phyloP scores from a whole-genome alignment of 768 basidiomycete genomes.

The Phylloporus sp. region DNA sequence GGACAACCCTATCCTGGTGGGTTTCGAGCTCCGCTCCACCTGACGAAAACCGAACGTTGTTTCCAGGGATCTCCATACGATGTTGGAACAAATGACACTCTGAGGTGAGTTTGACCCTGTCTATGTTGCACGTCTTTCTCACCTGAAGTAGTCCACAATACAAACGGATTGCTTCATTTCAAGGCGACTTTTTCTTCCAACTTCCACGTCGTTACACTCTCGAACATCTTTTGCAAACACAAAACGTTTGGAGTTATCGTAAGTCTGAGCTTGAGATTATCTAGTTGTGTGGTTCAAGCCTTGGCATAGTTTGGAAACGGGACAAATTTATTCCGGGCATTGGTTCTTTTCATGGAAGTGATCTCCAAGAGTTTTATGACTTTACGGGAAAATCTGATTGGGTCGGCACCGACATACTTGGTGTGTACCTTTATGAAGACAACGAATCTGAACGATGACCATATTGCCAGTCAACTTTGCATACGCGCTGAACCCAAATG shows the following conservation, averaged over 20 bases:
- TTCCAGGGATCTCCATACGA: neutral
- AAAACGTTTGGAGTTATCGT: neutral
- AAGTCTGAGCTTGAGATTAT: neutral
- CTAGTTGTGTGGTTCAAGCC: neutral
- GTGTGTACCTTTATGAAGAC: neutral
- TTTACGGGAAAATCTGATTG: neutral
- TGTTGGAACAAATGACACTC: neutral
- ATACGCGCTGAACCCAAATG: neutral
- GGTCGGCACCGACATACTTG: neutral
- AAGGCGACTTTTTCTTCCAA: conserved; percentile 33
- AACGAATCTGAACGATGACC: neutral
- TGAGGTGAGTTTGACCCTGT: neutral
- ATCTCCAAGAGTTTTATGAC: neutral
- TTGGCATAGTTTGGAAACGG: neutral
- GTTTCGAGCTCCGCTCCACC: neutral
- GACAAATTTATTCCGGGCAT: neutral
- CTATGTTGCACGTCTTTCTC: neutral
- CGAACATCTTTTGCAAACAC: neutral
- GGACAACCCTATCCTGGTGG: neutral
- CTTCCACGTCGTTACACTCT: neutral
- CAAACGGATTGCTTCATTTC: conserved; percentile 32
- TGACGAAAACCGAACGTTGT: neutral
- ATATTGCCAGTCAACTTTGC: neutral
- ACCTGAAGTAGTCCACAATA: conserved; percentile 32
- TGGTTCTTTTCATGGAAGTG: neutral